phyloP scores from a whole-genome alignment of 2,329 filamentous ascomycete genomes.

The Cordyceps pruinosa region DNA sequence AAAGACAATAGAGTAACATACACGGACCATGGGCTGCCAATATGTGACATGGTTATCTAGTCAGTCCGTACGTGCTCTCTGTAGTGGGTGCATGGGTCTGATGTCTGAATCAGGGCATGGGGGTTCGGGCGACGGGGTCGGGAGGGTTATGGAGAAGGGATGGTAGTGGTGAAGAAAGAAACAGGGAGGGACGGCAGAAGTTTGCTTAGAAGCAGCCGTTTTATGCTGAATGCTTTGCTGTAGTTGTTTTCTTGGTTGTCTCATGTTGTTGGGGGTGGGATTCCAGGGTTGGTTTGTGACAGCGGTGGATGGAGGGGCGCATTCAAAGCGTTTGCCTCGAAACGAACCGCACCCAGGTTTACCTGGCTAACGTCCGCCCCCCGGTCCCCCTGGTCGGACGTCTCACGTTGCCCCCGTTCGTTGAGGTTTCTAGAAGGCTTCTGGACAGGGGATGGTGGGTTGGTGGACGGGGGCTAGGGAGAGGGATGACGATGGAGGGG shows the following conservation, averaged over 20 bases:
- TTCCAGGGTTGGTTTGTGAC: background rate
- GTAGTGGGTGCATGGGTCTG: background rate
- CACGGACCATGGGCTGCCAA: background rate
- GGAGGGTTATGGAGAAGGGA: no score
- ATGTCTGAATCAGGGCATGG: background rate
- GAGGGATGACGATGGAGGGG: background rate
- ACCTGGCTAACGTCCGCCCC: background rate
- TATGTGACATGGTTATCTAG: background rate
- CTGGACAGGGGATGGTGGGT: background rate
- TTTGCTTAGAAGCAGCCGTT: no score
- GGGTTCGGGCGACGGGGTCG: background rate
- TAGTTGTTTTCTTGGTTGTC: background rate
- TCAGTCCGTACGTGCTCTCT: background rate
- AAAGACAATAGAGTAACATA: background rate
- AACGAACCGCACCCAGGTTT: no score
- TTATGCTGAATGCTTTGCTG: no score
- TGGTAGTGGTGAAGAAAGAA: background rate
- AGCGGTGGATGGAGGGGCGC: no score
- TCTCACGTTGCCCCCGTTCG: background rate
- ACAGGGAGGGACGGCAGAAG: no score
- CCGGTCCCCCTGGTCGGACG: background rate
- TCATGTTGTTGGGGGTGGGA: background rate
- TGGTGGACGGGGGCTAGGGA: background rate
- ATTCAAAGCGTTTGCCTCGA: no score
- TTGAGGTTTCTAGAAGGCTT: constrained; percentile 9